phyloP scores from a whole-genome alignment of 2,329 filamentous ascomycete genomes.

The Pestalotiopsis sp. region DNA sequence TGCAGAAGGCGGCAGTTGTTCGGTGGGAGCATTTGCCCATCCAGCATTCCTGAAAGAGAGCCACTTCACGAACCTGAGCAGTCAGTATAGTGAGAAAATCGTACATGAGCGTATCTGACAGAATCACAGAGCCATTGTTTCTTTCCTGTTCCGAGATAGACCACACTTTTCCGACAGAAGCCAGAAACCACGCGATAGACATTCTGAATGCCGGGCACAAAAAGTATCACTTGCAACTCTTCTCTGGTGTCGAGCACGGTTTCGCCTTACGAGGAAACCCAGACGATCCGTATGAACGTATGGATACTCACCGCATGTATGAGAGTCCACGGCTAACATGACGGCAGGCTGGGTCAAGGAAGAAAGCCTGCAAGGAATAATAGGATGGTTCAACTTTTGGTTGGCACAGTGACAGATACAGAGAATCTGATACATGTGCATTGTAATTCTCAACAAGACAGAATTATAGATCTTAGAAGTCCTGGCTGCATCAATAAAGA shows the following conservation, averaged over 20 bases:
- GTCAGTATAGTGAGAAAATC: conserved; percentile 25
- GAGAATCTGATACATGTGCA: not conserved
- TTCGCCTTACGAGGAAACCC: conserved; percentile 64
- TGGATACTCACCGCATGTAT: conserved; percentile 12
- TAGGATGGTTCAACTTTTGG: conserved; percentile 34
- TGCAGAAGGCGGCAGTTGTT: conserved; percentile 33
- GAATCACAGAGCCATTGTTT: conserved; percentile 40
- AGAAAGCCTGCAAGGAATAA: conserved; percentile 28
- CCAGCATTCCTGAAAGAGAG: conserved; percentile 51
- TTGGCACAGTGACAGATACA: conserved; percentile 16
- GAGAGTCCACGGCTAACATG: not conserved
- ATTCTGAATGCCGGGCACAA: conserved; percentile 42
- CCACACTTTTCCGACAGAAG: conserved; percentile 42
- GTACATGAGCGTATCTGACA: not conserved
- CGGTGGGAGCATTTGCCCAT: conserved; percentile 53
- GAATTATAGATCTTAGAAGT: not conserved
- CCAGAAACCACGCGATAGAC: conserved; percentile 43
- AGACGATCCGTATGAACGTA: conserved; percentile 42
- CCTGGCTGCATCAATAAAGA: no score
- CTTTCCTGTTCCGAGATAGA: conserved; percentile 50
- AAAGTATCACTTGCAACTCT: conserved; percentile 66
- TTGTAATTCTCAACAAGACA: not conserved
- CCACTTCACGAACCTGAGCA: conserved; percentile 42
- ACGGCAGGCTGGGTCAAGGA: conserved; percentile 35
- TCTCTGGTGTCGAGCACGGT: conserved; percentile 63